A percentile compares a stretch with the other conserved stretches of the same genome.
phyloP scores from a whole-genome alignment of 2,329 filamentous ascomycete genomes.

The Penicillium decumbens region DNA sequence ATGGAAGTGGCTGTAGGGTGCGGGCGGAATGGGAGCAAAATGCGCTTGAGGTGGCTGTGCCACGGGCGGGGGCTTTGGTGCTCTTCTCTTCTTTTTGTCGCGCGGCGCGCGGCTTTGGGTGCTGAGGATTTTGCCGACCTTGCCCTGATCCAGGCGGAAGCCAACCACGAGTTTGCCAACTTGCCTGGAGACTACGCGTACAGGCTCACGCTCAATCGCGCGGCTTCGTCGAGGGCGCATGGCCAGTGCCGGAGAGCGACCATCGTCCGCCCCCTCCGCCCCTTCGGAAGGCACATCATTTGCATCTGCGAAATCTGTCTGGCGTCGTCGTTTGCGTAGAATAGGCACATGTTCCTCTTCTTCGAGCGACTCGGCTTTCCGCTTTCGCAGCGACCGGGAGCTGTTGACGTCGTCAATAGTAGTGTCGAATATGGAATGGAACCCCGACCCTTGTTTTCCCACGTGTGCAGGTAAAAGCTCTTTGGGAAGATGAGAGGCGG shows the following conservation, averaged over 20 bases:
- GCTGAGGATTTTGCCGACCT: slow-evolving; percentile 58
- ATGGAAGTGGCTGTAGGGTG: slow-evolving; percentile 72
- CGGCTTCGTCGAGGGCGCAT: slow-evolving; percentile 57
- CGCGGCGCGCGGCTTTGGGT: slow-evolving; percentile 56
- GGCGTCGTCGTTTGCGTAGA: slow-evolving; percentile 49
- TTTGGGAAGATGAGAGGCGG: slow-evolving; percentile 62
- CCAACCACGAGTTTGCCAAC: slow-evolving; percentile 53
- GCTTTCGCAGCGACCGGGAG: slow-evolving; percentile 72
- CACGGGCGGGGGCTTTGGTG: slow-evolving; percentile 40
- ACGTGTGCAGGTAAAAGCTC: slow-evolving; percentile 68
- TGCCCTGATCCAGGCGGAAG: slow-evolving; percentile 54
- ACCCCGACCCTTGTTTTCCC: slow-evolving; percentile 61
- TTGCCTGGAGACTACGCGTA: slow-evolving; percentile 40
- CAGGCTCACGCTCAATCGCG: slow-evolving; percentile 39
- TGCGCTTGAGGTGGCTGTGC: slow-evolving; percentile 49
- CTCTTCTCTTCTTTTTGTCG: slow-evolving; percentile 39
- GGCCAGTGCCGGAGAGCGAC: slow-evolving; percentile 49
- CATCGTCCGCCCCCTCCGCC: slow-evolving; percentile 11
- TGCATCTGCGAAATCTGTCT: slow-evolving; percentile 25
- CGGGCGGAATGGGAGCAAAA: slow-evolving; percentile 57
- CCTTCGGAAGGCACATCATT: slow-evolving; percentile 20
- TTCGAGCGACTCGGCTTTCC: slow-evolving; percentile 70
- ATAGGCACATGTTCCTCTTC: slow-evolving; percentile 45
- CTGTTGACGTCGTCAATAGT: slow-evolving; percentile 70
- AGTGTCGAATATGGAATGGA: slow-evolving; percentile 73